phyloP scores from a whole-genome alignment of 192 early-diverging fungal genomes.

The Lunasporangiospora selenospora region DNA sequence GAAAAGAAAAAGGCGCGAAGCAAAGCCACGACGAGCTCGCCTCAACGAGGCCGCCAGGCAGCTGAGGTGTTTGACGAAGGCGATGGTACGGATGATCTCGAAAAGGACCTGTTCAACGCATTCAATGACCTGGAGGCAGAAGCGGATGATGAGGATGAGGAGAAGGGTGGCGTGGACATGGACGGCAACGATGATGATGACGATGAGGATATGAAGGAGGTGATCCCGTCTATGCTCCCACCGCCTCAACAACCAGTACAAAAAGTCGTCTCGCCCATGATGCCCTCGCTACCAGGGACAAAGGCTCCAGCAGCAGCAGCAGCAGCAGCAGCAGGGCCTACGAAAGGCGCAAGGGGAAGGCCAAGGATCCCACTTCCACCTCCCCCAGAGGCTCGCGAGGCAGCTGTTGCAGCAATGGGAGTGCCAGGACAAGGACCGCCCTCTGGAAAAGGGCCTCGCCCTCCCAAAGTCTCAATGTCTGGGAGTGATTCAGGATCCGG shows the following conservation, averaged over 20 bases:
- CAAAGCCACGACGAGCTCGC: no score
- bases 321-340: neutral
- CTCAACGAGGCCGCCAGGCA: no score
- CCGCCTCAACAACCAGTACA: neutral
- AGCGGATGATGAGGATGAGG: constrained; percentile 14
- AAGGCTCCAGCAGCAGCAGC: neutral
- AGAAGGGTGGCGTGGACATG: constrained; percentile 13
- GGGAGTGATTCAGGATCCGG: constrained; percentile 41
- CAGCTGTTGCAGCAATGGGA: neutral
- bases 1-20: no score
- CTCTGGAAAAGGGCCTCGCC: neutral
- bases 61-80: no score
- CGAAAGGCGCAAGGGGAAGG: constrained; percentile 3
- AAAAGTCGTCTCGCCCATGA: neutral
- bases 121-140: no score
- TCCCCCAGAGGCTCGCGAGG: neutral
- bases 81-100: no score
- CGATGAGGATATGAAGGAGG: constrained; percentile 35
- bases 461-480: constrained; percentile 25
- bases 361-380: neutral
- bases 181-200: constrained; percentile 28
- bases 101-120: no score
- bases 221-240: constrained; percentile 13
- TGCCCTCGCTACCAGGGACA: constrained; percentile 1
- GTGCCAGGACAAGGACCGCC: neutral